Base-by-base conservation (phyloP, 495 filamentous ascomycete species). In the Hyaloscypha hepaticicola region DNA sequence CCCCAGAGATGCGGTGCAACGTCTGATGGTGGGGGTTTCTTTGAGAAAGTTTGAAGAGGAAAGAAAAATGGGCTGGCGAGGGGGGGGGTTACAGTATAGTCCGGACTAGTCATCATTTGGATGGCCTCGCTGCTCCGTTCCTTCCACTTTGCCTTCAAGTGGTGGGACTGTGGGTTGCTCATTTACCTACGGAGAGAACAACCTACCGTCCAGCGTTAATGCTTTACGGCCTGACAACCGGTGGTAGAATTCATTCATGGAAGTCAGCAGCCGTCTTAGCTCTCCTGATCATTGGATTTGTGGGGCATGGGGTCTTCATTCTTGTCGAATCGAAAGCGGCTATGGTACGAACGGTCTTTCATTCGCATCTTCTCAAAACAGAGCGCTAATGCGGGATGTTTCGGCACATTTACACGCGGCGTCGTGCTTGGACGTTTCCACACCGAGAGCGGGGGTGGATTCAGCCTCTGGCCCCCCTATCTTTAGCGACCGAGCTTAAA, bases 231-330 rank as follows among this genome's bases (percentile, higher is more conserved):
- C 55, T 88, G 1, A 78, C 80, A 3, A 57, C 81, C 80, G 85
- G 78, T 3, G 85, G 84, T 0, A 69, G 75, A 3, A 70, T 79
- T 59, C 83, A 79, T 67, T 51, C 75, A 5, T 90, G 87, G 85
- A 64, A 57, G 19, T 73, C 73, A 0, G 81, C 77, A 73, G 73
- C 77, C 26, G 86, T 85, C 1, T 71, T 88, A 24, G 80, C 83
- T 9, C 86, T 86, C 0, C 65, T 90, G 41, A 69, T 79, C 4
- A 53, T 88, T 4, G 87, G 87, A 0, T 61, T 72, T 4, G 67
- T 60, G 3, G 75, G 78, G 22, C 38, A 87, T 9, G 48, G 77
- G 0, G 69, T 59, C 0, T 74, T 83, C 22, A 66, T 80, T 5
- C 28, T 80, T 1, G 85, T 81, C 60, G 84, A 89, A 67, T 66